A percentile compares a stretch with the other conserved stretches of the same genome.
Evolutionary conservation across 768 basidiomycete species (phyloP).

Genomic region (Xerocomus spinulosus): DNA sequence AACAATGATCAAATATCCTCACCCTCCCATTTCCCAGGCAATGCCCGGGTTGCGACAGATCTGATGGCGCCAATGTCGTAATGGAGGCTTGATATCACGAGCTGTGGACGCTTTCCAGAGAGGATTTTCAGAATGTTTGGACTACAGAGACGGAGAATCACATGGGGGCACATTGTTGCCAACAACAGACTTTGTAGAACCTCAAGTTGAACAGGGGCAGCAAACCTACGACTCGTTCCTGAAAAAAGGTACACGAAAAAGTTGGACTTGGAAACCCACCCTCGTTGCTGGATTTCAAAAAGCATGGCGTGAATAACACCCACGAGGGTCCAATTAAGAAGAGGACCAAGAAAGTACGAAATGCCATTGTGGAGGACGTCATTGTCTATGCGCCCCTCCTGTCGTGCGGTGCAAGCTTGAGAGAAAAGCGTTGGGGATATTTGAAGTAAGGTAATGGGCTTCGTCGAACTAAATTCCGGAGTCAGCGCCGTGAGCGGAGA

Average conservation of each 20-base stretch:
- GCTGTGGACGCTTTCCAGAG: conserved; percentile 38
- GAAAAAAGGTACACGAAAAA: neutral
- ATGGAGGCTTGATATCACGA: conserved; percentile 24
- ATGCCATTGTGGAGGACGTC: conserved; percentile 71
- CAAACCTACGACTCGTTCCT: conserved; percentile 35
- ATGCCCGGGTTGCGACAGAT: conserved; percentile 35
- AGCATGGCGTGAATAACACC: conserved; percentile 64
- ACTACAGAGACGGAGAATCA: conserved; percentile 63
- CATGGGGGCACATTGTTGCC: conserved; percentile 58
- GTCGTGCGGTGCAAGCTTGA: conserved; percentile 49
- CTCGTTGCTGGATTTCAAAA: conserved; percentile 52
- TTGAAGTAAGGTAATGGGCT: conserved; percentile 61
- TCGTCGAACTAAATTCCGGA: conserved; percentile 51
- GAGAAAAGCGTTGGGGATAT: conserved; percentile 65
- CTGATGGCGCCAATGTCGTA: conserved; percentile 39
- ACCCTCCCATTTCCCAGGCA: conserved; percentile 39
- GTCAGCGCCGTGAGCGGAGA: conserved; percentile 1
- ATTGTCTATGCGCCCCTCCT: conserved; percentile 54
- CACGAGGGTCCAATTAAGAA: conserved; percentile 77
- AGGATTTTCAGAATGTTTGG: conserved; percentile 46
- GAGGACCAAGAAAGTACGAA: conserved; percentile 67
- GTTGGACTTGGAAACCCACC: conserved; percentile 37
- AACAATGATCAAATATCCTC: conserved; percentile 6
- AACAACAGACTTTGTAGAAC: conserved; percentile 64
- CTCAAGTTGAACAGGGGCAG: conserved; percentile 50